Percentiles rank a stretch among this genome's conserved stretches.
These are phyloP conservation scores for Komagataella mondaviorum DNA, from an alignment of 805 yeast species.

Conservation along the genomic window DNA sequence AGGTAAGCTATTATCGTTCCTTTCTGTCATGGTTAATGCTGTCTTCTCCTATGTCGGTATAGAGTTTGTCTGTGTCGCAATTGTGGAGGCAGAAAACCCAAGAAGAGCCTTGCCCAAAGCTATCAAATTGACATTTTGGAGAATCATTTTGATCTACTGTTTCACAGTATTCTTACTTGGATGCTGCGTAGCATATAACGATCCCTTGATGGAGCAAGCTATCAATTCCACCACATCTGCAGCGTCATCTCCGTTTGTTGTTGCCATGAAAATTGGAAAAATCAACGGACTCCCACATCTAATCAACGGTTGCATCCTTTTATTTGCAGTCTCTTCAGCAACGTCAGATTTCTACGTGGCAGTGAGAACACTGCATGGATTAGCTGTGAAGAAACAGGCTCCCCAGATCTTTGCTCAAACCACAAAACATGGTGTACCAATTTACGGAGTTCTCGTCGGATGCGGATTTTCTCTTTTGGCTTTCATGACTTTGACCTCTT, in stretches of 20 bases:
- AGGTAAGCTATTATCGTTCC: not conserved
- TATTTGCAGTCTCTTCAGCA: slow-evolving; percentile 50
- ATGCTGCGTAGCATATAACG: slow-evolving; percentile 39
- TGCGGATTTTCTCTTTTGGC: slow-evolving; percentile 40
- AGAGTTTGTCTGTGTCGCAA: slow-evolving; percentile 43
- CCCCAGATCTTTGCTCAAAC: slow-evolving; percentile 40
- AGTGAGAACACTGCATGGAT: slow-evolving; percentile 45
- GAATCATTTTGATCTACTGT: slow-evolving; percentile 39
- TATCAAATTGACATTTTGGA: slow-evolving; percentile 36
- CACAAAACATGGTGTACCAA: slow-evolving; percentile 46
- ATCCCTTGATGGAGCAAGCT: slow-evolving; percentile 22
- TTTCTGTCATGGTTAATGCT: slow-evolving; percentile 26
- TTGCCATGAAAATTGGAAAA: slow-evolving; percentile 28
- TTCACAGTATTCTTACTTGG: slow-evolving; percentile 41
- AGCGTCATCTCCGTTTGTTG: slow-evolving; percentile 23
- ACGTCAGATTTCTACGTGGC: slow-evolving; percentile 56
- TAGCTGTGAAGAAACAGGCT: slow-evolving; percentile 47
- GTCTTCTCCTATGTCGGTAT: slow-evolving; percentile 48
- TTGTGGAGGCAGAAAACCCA: slow-evolving; percentile 51
- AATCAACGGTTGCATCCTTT: slow-evolving; percentile 39
- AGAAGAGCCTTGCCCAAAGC: slow-evolving; percentile 43
- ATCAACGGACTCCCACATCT: slow-evolving; percentile 23
- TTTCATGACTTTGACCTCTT: slow-evolving; percentile 39
- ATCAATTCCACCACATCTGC: slow-evolving; percentile 24
- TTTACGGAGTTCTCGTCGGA: slow-evolving; percentile 37